Conservation (phyloP, 192 early-diverging fungal species). For the Paraglomus occultum region DNA sequence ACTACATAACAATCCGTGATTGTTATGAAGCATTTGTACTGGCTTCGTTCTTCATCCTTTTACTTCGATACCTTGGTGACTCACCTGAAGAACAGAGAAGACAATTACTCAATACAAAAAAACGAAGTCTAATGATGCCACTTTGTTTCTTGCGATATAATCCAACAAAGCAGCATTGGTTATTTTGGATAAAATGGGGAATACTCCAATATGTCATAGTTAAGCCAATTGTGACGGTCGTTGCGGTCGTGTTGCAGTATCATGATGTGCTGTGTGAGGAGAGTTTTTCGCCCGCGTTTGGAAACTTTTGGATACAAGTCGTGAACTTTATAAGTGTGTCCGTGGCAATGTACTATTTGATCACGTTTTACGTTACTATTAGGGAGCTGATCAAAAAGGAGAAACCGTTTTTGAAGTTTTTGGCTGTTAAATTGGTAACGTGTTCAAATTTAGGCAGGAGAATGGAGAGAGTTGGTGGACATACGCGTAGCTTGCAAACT, state of each 20-base stretch:
- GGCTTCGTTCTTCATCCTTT: slow-evolving; percentile 68
- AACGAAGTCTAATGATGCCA: slow-evolving; percentile 60
- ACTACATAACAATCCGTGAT: slow-evolving; percentile 67
- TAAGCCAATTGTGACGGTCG: slow-evolving; percentile 56
- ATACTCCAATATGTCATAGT: slow-evolving; percentile 74
- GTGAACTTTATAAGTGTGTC: slow-evolving; percentile 64
- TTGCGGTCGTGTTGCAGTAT: slow-evolving; percentile 59
- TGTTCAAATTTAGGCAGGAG: background rate
- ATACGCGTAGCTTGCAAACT: too few species aligned
- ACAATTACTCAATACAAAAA: slow-evolving; percentile 37
- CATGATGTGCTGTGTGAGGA: slow-evolving; percentile 63
- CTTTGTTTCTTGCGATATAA: slow-evolving; percentile 59
- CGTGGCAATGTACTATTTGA: slow-evolving; percentile 67
- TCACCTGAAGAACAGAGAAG: slow-evolving; percentile 42
- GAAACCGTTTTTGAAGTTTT: slow-evolving; percentile 42
- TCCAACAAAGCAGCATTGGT: slow-evolving; percentile 53
- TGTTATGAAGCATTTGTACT: slow-evolving; percentile 77
- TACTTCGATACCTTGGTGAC: slow-evolving; percentile 65
- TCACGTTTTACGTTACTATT: slow-evolving; percentile 62
- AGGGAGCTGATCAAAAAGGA: slow-evolving; percentile 52
- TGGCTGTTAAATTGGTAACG: slow-evolving; percentile 37
- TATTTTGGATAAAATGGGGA: slow-evolving; percentile 56
- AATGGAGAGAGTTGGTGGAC: too few species aligned
- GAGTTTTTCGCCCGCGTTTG: slow-evolving; percentile 58
- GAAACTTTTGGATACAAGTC: slow-evolving; percentile 60